Base-by-base conservation (phyloP, 2,329 filamentous ascomycete species). In the Aspergillus floridensis region DNA sequence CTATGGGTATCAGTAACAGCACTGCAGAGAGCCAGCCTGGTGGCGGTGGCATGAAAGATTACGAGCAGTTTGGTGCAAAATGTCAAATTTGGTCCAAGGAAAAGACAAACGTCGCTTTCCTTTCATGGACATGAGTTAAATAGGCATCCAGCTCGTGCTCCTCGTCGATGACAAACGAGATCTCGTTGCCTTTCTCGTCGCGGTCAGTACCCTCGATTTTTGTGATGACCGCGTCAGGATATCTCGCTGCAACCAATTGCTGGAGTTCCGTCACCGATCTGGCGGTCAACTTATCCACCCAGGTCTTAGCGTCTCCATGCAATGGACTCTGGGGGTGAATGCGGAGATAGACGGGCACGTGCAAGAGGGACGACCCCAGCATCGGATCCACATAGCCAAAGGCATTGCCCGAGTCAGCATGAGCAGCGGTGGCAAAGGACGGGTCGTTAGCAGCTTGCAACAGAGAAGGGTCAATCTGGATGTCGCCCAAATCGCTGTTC, bases 101-200 rank as follows among this genome's bases (percentile, higher is more conserved):
- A 56, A 83, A 79, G 14, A 79, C 69, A 72, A 87, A 85, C 5
- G 78, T 81, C 14, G 81, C 80, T 68, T 85, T 86, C 69, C 79
- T 74, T 41, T 77, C 80, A 63, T 84, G 77, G 26, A 88, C 79
- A 70, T 90, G 88, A 50, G 82, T 80, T 65, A 95, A 74, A 74
- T 93, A 93, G 0, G 87, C 88, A 60, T 83, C 82, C 62, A 95
- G 72, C 75, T 93, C 89, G 62, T 86, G 84, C 66, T 93, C 88
- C 46, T 87, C 82, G 57, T 88, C 87, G 66, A 93, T 88, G 57
- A 81, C 77, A 67, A 90, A 83, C 16, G 79, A 79, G 49, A 89
- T 79, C 68, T 91, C 88, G 53, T 81, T 81, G 5, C 84, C 86
- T 63, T 81, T 81, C 14, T 77, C 80, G 67, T 85, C 81, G 67